Evolutionary conservation across 179 eudicot species (phyloP).

Genomic region (Carnegiea gigantea): DNA sequence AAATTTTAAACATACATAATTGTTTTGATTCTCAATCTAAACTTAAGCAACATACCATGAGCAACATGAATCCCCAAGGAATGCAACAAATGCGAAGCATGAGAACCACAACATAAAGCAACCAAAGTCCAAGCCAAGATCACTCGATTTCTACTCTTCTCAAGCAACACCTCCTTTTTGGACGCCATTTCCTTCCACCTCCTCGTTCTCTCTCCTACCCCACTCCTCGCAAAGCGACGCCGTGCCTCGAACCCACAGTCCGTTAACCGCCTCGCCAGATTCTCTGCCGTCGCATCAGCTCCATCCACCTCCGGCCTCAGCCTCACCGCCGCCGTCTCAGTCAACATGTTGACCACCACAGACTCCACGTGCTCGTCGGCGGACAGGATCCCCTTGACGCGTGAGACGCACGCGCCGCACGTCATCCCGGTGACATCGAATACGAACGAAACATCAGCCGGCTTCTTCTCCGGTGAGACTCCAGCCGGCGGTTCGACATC

Average conservation of each 20-base stretch:
- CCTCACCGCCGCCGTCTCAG: constrained; percentile 82
- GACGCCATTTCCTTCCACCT: constrained; percentile 74
- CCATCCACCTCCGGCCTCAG: constrained; percentile 39
- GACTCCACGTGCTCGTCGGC: constrained; percentile 80
- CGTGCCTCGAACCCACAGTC: constrained; percentile 77
- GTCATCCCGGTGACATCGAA: constrained; percentile 89
- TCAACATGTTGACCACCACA: constrained; percentile 87
- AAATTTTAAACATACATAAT: background rate
- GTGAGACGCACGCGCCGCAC: constrained; percentile 87
- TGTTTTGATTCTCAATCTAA: background rate
- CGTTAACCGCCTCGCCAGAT: constrained; percentile 62
- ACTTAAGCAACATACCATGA: constrained; percentile 56
- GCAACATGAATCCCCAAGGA: constrained; percentile 81
- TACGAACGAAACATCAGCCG: constrained; percentile 40
- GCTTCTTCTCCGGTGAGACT: background rate
- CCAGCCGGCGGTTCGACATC: constrained; percentile 32
- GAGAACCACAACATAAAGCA: constrained; percentile 85
- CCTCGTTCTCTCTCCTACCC: constrained; percentile 76
- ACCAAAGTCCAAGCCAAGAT: constrained; percentile 86
- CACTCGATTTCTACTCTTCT: constrained; percentile 66
- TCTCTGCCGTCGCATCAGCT: constrained; percentile 48
- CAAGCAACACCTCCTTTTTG: constrained; percentile 59
- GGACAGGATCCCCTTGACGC: constrained; percentile 63
- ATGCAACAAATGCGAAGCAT: constrained; percentile 78
- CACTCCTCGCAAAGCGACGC: constrained; percentile 57